phyloP scores from a whole-genome alignment of 345 rosid species.

The Hibiscus syriacus region DNA sequence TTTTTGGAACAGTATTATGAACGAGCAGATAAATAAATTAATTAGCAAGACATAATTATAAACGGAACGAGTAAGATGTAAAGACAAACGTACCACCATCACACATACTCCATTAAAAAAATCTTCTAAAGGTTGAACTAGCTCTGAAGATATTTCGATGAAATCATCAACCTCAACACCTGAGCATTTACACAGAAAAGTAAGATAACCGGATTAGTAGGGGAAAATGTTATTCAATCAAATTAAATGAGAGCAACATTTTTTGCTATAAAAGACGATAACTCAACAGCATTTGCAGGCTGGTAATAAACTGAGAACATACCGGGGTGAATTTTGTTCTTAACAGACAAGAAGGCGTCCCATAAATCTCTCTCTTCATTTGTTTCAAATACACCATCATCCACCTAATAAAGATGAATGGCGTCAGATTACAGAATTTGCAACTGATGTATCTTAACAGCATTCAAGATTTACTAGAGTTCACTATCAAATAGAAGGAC shows the following conservation, averaged over 20 bases:
- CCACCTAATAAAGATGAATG: constrained; percentile 44
- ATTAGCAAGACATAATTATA: too few relatives aligned
- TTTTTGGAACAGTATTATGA: too few relatives aligned
- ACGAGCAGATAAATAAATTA: not conserved
- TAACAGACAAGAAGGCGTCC: constrained; percentile 46
- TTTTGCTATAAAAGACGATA: not conserved
- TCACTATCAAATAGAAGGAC: not conserved
- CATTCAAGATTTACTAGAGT: not conserved
- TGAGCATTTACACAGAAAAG: too few relatives aligned
- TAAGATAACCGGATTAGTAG: too few relatives aligned
- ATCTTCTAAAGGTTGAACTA: constrained; percentile 62
- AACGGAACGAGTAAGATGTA: not conserved
- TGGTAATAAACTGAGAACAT: constrained; percentile 9
- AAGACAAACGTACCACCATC: constrained; percentile 84
- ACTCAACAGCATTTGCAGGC: not conserved
- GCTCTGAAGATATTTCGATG: constrained; percentile 53
- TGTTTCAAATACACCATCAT: constrained; percentile 68
- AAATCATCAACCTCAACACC: constrained; percentile 70
- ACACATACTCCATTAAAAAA: constrained; percentile 86
- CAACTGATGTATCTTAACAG: not conserved
- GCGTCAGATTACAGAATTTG: not conserved
- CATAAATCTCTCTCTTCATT: constrained; percentile 68
- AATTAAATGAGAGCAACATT: not conserved
- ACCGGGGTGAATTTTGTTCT: constrained; percentile 60
- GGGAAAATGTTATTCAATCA: too few relatives aligned